Evolutionary conservation across 345 rosid species (phyloP), one percentile per base, ranked within the genome.

Genomic region (Capsella bursapastoris): DNA sequence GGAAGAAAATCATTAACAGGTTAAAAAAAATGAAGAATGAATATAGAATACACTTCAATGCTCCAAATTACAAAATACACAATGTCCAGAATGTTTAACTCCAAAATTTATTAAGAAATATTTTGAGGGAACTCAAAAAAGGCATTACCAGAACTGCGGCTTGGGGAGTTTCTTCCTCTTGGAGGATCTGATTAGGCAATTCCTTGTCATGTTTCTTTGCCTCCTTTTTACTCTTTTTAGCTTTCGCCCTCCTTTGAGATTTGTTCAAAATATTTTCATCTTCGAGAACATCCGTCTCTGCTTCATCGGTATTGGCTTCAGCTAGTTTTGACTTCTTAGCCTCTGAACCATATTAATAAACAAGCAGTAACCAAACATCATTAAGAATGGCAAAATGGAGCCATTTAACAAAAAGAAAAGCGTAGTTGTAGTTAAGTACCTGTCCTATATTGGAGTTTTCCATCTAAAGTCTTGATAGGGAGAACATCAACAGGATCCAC

Each of bases 391-490:
- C 18, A 31, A 32, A 28, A 40, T 0, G 5, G 49, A 64, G 27
- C 45, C 53, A 40, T 4, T 48, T 37, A 40, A 43, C 45, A 12
- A 59, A 29, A 8, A 55, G 8, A 4, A 22, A 8, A 32, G 7
- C 18, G 52, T 6, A 56, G 12, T 22, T 9, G 16, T 8, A 12
- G 12, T 22, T 28, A 6, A 34, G 60, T 83, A 92, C 97, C 56
- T 6, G 82, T 84, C 12, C 90, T 86, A 63, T 82, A 90, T 49
- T 84, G 85, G 15, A 95, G 83, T 51, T 87, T 72, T 45, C 99
- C 99, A 67, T 87, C 97, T 72, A 89, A 81, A 38, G 84, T 83
- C 83, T 92, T 92, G 51, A 95, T 83, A 7, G 99, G 99, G 37
- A 95, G 94, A 5, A 89, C 86, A 70, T 95, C 98, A 40, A 90